Evolutionary conservation across 2,329 filamentous ascomycete genomes (phyloP), one percentile per base, ranked within the genome.

Genomic region (Claviceps maximensis): DNA sequence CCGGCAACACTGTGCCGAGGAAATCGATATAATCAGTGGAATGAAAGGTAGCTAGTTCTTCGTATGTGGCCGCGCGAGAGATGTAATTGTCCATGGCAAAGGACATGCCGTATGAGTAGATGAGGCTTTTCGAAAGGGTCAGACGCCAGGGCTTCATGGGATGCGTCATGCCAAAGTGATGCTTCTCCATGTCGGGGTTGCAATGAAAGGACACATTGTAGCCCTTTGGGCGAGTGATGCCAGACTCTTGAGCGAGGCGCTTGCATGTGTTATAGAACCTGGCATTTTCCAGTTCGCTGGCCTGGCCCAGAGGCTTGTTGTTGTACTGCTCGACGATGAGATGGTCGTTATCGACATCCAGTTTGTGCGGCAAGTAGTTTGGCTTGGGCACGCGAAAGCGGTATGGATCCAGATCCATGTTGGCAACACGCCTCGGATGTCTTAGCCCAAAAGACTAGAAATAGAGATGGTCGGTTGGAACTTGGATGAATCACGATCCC

Each of bases 91-190:
- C 89, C 93, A 98, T 97, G 57, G 89, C 89, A 63, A 91, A 87
- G 62, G 94, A 89, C 79, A 98, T 88, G 59, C 93, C 93, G 67
- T 97, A 97, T 1, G 89, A 86, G 65, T 94, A 84, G 58, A 98
- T 89, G 47, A 98, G 80, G 62, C 93, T 89, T 68, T 98, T 97
- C 53, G 93, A 94, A 53, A 98, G 78, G 17, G 90, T 96, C 58
- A 98, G 74, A 38, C 93, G 87, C 91, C 93, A 97, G 55, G 93
- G 93, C 69, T 98, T 98, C 93, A 98, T 98, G 21, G 93, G 93
- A 73, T 98, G 93, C 10, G 88, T 90, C 71, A 88, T 86, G 59
- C 93, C 93, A 67, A 98, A 98, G 69, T 98, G 93, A 69, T 97
- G 91, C 65, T 87, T 86, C 71, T 98, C 93, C 66, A 97, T 94